Evolutionary conservation across 208 protist genomes (phyloP), one percentile per base, ranked within the genome.

Genomic region (Trypanosoma scelopori): DNA sequence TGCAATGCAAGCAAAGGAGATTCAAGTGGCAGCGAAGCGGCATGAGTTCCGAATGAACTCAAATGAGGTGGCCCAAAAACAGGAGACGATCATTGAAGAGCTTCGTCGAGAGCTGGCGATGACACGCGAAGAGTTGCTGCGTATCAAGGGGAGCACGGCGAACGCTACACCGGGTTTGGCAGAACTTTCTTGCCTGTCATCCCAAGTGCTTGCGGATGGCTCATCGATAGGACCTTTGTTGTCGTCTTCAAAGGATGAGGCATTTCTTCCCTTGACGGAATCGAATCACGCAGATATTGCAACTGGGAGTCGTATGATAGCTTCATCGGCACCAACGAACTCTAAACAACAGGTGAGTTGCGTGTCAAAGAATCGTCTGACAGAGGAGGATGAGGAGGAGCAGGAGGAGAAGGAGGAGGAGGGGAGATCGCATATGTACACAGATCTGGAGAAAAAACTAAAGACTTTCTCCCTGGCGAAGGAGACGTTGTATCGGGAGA

Each of bases 1-100:
- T 63, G 89, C 89, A 45, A 91, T 90, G 79, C 76, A 90, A 58
- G 86, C 83, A n/a, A 86, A 85, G 51, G 76, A 95, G 53, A 82
- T 95, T 52, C 82, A 79, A 53, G 75, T 92, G 16, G 23, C 68
- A 37, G 85, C 84, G 47, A 74, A 69, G 66, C 85, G 85, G 41
- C 85, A 92, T 60, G 81, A 82, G 63, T 94, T 85, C 67, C 35
- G 75, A 9, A 67, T 86, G 9, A 81, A 90, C 68, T 79, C 58
- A n/a, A 80, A 78, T 6, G 65, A 72, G 42, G 75, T 92, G 13
- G 79, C 83, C 13, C 82, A 86, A 53, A 81, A 74, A 20, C 85
- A 91, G 59, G 88, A 83, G 76, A 27, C 65, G 30, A 78, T 79
- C 15, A 79, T 94, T 49, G 85, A 94, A 25, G 83, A 92, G 52